These are phyloP conservation scores for Kwoniella dejecticola DNA, from an alignment of 768 basidiomycete genomes.

Conservation along the genomic window DNA sequence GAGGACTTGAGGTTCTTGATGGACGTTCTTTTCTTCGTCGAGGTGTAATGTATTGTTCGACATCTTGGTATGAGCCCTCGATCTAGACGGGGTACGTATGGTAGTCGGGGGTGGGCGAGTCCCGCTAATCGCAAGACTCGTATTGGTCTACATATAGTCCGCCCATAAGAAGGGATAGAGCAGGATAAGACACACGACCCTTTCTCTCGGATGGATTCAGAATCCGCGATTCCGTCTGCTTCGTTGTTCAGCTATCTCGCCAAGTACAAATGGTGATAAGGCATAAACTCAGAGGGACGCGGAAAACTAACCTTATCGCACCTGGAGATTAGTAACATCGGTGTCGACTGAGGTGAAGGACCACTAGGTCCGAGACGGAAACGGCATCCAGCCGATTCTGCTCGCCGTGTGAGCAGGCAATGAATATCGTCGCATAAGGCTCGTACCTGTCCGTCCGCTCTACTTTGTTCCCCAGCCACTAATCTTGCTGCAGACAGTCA, in stretches of 20 bases:
- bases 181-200: background rate
- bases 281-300: too few species aligned
- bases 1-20: background rate
- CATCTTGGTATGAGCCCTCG: background rate
- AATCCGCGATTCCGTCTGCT: conserved; percentile 1
- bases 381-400: too few species aligned
- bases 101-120: background rate
- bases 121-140: background rate
- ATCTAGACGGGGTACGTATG: background rate
- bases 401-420: too few species aligned
- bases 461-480: too few species aligned
- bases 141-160: background rate
- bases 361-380: too few species aligned
- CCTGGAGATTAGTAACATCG: too few species aligned
- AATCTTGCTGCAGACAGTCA: too few species aligned
- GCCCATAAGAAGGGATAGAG: background rate
- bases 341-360: too few species aligned
- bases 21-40: conserved; percentile 11
- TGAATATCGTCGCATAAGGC: too few species aligned
- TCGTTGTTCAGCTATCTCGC: background rate
- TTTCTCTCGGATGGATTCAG: background rate
- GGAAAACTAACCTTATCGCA: too few species aligned
- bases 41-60: conserved; percentile 1
- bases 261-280: too few species aligned
- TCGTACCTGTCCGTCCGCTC: too few species aligned